phyloP scores from a whole-genome alignment of 2,329 filamentous ascomycete species.

The Calonectria hawksworthii region DNA sequence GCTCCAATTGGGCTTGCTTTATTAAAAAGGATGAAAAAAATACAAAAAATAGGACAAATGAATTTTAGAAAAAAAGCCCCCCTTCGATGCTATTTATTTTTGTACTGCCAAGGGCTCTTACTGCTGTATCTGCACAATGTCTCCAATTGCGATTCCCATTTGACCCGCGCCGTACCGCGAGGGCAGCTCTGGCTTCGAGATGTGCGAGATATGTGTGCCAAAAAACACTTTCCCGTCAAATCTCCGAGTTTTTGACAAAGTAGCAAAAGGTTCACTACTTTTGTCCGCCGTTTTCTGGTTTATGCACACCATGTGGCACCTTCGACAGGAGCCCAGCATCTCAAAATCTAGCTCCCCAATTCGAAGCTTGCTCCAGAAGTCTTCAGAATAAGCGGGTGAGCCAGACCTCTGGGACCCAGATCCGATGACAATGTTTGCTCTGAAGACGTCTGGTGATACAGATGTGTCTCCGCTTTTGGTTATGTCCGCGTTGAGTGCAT shows the following conservation, averaged over 20 bases:
- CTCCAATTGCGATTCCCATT: conserved; percentile 62
- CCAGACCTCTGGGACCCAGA: conserved; percentile 49
- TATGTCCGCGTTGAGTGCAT: conserved; percentile 82
- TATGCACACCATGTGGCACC: conserved; percentile 97
- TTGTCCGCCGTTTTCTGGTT: conserved; percentile 85
- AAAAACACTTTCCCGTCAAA: conserved; percentile 90
- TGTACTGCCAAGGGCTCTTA: too few species aligned
- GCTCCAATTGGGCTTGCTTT: too few species aligned
- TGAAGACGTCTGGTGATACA: conserved; percentile 82
- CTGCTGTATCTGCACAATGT: conserved; percentile 41
- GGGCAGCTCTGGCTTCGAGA: conserved; percentile 58
- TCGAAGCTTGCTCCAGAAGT: conserved; percentile 78
- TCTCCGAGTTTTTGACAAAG: conserved; percentile 87
- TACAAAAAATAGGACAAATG: background rate
- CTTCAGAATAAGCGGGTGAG: conserved; percentile 80
- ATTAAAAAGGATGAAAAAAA: too few species aligned
- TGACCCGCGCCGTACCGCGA: conserved; percentile 18
- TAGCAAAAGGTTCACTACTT: conserved; percentile 88
- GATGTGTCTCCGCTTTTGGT: conserved; percentile 70
- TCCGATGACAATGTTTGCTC: conserved; percentile 86
- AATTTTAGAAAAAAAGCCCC: too few species aligned
- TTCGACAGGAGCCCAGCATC: conserved; percentile 85
- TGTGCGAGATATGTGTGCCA: conserved; percentile 76
- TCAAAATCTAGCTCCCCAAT: conserved; percentile 77
- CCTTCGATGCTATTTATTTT: background rate